Evolutionary conservation across 202 grass and related monocot species (phyloP), one percentile per base, ranked within the genome.

Genomic region (Digitaria exilis): DNA sequence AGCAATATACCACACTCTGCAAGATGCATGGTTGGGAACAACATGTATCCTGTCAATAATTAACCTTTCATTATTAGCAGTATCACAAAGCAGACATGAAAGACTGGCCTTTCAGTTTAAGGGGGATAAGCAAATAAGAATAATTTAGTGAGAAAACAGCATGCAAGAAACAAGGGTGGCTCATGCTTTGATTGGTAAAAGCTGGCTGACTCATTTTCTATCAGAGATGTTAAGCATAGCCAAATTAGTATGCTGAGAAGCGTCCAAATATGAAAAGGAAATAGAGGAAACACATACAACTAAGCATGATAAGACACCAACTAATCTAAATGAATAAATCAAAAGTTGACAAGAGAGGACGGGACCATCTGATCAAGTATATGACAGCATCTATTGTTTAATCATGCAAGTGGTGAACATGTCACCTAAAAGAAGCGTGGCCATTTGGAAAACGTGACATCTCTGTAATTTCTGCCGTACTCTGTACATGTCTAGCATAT

Each of bases 301-400:
- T 58, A 87, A 82, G 86, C 85, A 80, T 84, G 77, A 77, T 81
- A 71, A 66, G 72, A 84, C 42, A 54, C 45, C 82, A 80, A 80
- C 78, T 84, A 83, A 90, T 73, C 78, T 81, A 68, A 84, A 81
- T 75, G 34, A 84, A 81, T 80, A 92, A 80, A 86, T 61, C 71
- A 89, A 77, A 82, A 84, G 63, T 56, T 83, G 85, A 41, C 67
- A 79, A 24, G 82, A 85, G 18, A 86, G 60, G 86, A 58, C 18
- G 41, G 68, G 64, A 26, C 78, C 74, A 86, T 85, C 82, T 86
- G 82, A 75, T 69, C 68, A 88, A 86, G 69, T 88, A 82, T 83
- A 62, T 83, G 66, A 79, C 73, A 79, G 19, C 74, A 34, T 79
- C 75, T 79, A 7, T 83, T 86, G 59, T 89, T 77, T 92, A 84